Evolutionary conservation across 495 filamentous ascomycete species (phyloP).

Genomic region (Chaetomium cochliodes): DNA sequence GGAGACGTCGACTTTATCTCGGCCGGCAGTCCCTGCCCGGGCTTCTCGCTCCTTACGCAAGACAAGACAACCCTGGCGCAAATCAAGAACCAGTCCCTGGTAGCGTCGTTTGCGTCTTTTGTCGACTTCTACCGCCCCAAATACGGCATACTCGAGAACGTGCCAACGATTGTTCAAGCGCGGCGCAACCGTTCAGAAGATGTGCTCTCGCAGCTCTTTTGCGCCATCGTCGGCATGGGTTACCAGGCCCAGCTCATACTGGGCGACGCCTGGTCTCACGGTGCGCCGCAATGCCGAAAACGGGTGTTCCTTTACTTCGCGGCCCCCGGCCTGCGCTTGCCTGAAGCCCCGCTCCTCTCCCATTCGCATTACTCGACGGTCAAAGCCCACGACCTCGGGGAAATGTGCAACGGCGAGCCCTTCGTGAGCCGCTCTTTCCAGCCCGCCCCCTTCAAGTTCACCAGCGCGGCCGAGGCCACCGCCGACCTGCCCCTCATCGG

Average conservation of each 20-base stretch:
- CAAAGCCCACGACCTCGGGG: slow-evolving; percentile 47
- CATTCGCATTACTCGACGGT: slow-evolving; percentile 55
- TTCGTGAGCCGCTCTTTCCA: slow-evolving; percentile 54
- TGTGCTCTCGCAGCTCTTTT: slow-evolving; percentile 65
- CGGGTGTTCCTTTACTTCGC: slow-evolving; percentile 66
- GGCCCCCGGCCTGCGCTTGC: slow-evolving; percentile 57
- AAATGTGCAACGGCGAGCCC: slow-evolving; percentile 56
- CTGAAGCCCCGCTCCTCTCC: slow-evolving; percentile 54
- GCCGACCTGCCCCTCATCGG: slow-evolving; percentile 59
- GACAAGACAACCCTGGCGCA: slow-evolving; percentile 46
- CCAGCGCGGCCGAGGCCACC: slow-evolving; percentile 50
- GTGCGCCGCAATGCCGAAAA: slow-evolving; percentile 59
- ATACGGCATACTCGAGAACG: slow-evolving; percentile 74
- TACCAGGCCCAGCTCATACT: slow-evolving; percentile 66
- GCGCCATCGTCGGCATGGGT: slow-evolving; percentile 66
- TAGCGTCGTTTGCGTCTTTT: slow-evolving; percentile 70
- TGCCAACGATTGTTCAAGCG: slow-evolving; percentile 55
- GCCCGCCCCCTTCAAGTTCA: slow-evolving; percentile 56
- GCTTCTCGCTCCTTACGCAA: slow-evolving; percentile 61
- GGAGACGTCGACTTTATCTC: slow-evolving; percentile 67
- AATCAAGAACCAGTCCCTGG: slow-evolving; percentile 64
- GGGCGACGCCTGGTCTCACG: slow-evolving; percentile 67
- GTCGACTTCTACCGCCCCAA: slow-evolving; percentile 71
- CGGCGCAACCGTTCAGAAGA: slow-evolving; percentile 48
- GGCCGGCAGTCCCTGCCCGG: slow-evolving; percentile 72